Base-by-base conservation (phyloP, 768 basidiomycete species). In the Boletellus ananiceps region DNA sequence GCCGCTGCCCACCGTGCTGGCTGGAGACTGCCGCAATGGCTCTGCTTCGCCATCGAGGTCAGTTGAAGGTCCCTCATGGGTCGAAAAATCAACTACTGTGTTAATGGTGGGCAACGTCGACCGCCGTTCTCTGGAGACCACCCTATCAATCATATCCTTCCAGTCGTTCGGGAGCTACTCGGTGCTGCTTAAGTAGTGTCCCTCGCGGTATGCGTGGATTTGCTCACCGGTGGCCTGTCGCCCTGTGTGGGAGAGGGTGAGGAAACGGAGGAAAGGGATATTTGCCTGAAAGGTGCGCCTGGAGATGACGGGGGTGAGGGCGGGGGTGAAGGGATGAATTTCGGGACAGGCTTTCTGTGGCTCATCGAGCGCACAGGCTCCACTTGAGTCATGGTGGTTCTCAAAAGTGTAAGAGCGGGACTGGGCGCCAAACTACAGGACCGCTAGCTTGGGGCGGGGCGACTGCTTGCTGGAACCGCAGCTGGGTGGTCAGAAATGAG, bases 311-410 rank as follows among this genome's bases (percentile, higher is more conserved):
- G 69, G 16, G 65, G 61, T 8, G 64, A 65, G 32, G 75, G 67
- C 41, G 81, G 78, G 5, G 84, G 80, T 12, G 84, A 83, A 31
- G 84, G 84, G 38, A 84, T 72, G 66, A 80, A 86, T 45, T 68
- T 67, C 3, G 86, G 86, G 35, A 79, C 84, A 29, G 86, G 86
- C 63, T 88, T 88, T 46, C 85, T 74, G 64, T 84, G 82, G 64
- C 80, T 83, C 77, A 79, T 79, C 40, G 63, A 66, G 52, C 66
- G 61, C 43, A 46, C 47, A 44, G 60, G 61, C 43, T 69, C 68
- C 51, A 43, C 50, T 37, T 56, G 61, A 37, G 63, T 57, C 67
- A 69, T 67, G 51, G 47, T 32, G 40, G 45, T 51, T 45, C 47
- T 32, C 55, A 45, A 41, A 35, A 27, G 41, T 45, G 46, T 35